These are phyloP conservation scores for Didymella glomerata DNA, from an alignment of 2,329 filamentous ascomycete genomes.

Conservation along the genomic window DNA sequence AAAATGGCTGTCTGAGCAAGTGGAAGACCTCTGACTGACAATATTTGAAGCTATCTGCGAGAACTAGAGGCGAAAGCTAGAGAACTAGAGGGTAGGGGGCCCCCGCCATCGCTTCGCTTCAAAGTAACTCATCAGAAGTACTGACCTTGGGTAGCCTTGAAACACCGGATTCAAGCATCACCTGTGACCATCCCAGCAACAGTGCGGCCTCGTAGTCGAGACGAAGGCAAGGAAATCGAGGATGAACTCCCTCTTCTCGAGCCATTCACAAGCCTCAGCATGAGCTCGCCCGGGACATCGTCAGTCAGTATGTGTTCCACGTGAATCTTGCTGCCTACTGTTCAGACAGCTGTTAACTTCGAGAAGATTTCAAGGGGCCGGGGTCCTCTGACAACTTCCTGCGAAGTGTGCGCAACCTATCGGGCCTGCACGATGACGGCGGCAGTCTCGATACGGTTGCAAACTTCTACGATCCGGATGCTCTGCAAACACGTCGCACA, in stretches of 20 bases:
- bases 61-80: constrained; percentile 5
- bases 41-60: constrained; percentile 3
- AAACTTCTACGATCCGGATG: constrained; percentile 16
- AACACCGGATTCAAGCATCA: not conserved
- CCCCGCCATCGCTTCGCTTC: not conserved
- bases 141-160: constrained; percentile 1
- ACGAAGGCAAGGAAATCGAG: constrained; percentile 8
- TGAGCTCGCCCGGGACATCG: constrained; percentile 5
- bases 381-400: constrained; percentile 13
- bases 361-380: constrained; percentile 8
- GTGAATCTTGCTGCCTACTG: not conserved
- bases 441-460: constrained; percentile 9
- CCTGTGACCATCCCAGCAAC: not conserved
- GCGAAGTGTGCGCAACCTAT: constrained; percentile 12
- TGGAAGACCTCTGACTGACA: not conserved
- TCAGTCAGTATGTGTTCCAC: constrained; percentile 8
- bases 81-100: constrained; percentile 2
- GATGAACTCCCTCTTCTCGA: constrained; percentile 12
- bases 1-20: not conserved
- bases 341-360: not conserved
- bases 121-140: not conserved
- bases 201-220: not conserved
- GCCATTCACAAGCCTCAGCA: constrained; percentile 10
- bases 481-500: constrained; percentile 13
- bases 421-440: constrained; percentile 10